A percentile compares a stretch with the other conserved stretches of the same genome.
Conservation (phyloP, 176 grass and related monocot genomes). For the Carex pumila region DNA sequence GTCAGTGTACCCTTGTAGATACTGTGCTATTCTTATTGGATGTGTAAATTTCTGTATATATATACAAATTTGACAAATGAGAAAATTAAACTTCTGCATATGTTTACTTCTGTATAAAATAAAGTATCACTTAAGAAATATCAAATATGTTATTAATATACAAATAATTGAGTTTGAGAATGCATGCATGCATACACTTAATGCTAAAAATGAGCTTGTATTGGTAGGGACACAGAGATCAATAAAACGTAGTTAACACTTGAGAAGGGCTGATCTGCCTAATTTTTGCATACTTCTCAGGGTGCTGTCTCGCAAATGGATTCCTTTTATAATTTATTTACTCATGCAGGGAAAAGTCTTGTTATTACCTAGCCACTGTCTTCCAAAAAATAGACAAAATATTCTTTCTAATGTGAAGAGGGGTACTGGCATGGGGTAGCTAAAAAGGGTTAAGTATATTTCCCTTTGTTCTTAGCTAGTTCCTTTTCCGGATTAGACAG, state of each 20-base stretch:
- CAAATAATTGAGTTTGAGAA: not conserved
- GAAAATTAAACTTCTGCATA: no score
- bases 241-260: constrained; percentile 1
- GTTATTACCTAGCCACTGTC: not conserved
- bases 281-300: constrained; percentile 65
- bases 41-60: no score
- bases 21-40: no score
- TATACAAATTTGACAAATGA: no score
- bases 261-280: constrained; percentile 41
- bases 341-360: not conserved
- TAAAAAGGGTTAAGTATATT: constrained; percentile 6
- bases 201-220: not conserved
- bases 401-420: constrained; percentile 16
- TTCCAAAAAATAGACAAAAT: not conserved
- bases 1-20: no score
- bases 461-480: not conserved
- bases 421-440: not conserved
- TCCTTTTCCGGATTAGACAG: not conserved
- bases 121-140: not conserved
- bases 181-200: not conserved
- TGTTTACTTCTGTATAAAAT: not conserved
- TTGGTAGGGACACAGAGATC: not conserved
- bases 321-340: constrained; percentile 17
- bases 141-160: not conserved
- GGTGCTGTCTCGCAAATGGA: constrained; percentile 76